phyloP scores from a whole-genome alignment of 2,329 filamentous ascomycete species.

The Colletotrichum shisoi region DNA sequence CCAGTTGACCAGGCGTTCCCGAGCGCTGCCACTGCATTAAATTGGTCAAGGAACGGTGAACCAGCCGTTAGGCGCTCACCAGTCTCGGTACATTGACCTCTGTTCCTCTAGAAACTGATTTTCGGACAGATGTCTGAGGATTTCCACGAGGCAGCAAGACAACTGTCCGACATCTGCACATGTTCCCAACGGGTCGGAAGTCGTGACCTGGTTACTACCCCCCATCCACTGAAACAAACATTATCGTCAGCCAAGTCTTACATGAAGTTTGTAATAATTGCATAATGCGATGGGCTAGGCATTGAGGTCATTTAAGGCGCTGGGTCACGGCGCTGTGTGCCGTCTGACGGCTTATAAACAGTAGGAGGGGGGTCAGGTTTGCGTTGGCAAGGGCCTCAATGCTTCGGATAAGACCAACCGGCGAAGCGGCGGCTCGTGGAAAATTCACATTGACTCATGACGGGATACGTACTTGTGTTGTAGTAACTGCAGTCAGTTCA shows the following conservation, averaged over 20 bases:
- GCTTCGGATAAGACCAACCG: constrained; percentile 55
- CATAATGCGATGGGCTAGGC: not conserved
- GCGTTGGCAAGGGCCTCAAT: constrained; percentile 47
- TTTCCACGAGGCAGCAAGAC: constrained; percentile 1
- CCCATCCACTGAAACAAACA: no score
- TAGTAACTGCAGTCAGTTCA: not conserved
- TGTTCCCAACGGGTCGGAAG: not conserved
- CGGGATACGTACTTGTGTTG: constrained; percentile 44
- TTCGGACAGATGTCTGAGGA: not conserved
- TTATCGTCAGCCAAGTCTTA: no score
- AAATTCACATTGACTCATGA: constrained; percentile 55
- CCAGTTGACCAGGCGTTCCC: no score
- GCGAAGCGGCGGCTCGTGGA: constrained; percentile 55
- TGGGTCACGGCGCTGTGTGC: constrained; percentile 57
- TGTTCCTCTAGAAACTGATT: not conserved
- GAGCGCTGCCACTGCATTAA: no score
- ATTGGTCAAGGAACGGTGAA: not conserved
- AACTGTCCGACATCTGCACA: not conserved
- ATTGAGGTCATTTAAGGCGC: not conserved
- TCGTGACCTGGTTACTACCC: no score
- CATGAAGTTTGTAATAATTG: not conserved
- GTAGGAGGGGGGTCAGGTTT: constrained; percentile 57
- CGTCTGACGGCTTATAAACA: constrained; percentile 60
- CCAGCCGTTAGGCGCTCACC: not conserved
- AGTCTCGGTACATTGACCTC: not conserved